Evolutionary conservation across 805 yeast genomes (phyloP).

Genomic region (Yamadazyma ubonensis): DNA sequence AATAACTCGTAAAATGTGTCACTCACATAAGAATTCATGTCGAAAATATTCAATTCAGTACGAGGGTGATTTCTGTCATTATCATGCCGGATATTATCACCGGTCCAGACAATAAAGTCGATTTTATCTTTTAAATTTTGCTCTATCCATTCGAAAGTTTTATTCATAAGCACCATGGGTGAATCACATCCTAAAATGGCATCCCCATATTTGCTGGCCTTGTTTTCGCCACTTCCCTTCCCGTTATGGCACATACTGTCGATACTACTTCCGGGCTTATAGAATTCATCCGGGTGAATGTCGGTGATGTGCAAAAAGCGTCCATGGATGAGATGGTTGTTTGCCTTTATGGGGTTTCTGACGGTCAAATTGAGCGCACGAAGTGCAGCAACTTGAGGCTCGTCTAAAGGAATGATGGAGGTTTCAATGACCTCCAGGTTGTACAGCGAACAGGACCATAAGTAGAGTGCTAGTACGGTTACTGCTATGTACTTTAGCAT

Average conservation of each 20-base stretch:
- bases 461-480: conserved; percentile 6
- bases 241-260: conserved; percentile 60
- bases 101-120: conserved; percentile 89
- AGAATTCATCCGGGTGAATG: conserved; percentile 77
- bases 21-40: conserved; percentile 61
- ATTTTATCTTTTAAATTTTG: conserved; percentile 68
- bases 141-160: conserved; percentile 66
- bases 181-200: conserved; percentile 78
- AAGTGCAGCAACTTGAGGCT: conserved; percentile 4
- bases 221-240: too few relatives aligned
- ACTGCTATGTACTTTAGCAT: conserved; percentile 9
- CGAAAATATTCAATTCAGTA: conserved; percentile 68
- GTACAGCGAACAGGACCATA: conserved; percentile 12
- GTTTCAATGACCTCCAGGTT: conserved; percentile 1
- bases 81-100: conserved; percentile 85
- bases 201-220: conserved; percentile 69
- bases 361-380: conserved; percentile 30
- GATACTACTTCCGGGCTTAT: conserved; percentile 47
- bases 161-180: conserved; percentile 58
- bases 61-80: conserved; percentile 74
- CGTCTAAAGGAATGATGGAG: conserved; percentile 3
- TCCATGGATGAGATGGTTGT: conserved; percentile 53
- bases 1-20: conserved; percentile 52
- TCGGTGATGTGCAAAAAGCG: conserved; percentile 85
- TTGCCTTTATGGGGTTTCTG: conserved; percentile 28